Base-by-base conservation (phyloP, 2,329 filamentous ascomycete genomes). In the Cladosporium sp. region DNA sequence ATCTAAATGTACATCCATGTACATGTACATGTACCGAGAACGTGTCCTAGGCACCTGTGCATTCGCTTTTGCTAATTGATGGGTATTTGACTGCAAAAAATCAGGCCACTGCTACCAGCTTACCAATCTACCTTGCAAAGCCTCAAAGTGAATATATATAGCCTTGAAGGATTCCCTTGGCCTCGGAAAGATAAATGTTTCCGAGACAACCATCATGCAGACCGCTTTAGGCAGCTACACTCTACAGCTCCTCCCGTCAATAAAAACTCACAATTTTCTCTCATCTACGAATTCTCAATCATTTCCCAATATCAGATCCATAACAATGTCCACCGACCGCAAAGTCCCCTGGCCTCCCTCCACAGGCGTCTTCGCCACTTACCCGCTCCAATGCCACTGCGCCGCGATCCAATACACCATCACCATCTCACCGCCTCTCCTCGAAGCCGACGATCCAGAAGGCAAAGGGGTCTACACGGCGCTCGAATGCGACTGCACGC, bases 321-420 rank as follows among this genome's bases (percentile, higher is more conserved):
- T n/a, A n/a, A 52, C 49, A 30, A 52, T 52, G 49, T 18, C 49
- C 49, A 18, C 49, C 7, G 24, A 26, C 12, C 49, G 4, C 21
- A 34, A 24, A 14, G 21, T 41, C 21, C 70, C 70, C 18, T 71
- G 70, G 70, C 68, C 70, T 8, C 24, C 52, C 32, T 44, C 60
- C n/a, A 68, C 68, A 18, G 68, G 68, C 41, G 55, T 65, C 51
- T 70, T 57, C 51, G 66, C 59, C 6, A 69, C 66, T 15, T 74
- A 74, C 64, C 34, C 65, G 28, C 67, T 74, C 7, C 69, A 74
- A 68, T 75, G 74, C 68, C 74, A 75, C 68, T 75, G 74, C 68
- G 71, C 69, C 47, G 66, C 73, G 15, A 69, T 75, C 18, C 70
- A 69, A 64, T 73, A 65, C 58, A 68, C 38, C 32, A 70, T 72